Base-by-base conservation (phyloP, 805 yeast genomes). In the Kuraishia piskuri region DNA sequence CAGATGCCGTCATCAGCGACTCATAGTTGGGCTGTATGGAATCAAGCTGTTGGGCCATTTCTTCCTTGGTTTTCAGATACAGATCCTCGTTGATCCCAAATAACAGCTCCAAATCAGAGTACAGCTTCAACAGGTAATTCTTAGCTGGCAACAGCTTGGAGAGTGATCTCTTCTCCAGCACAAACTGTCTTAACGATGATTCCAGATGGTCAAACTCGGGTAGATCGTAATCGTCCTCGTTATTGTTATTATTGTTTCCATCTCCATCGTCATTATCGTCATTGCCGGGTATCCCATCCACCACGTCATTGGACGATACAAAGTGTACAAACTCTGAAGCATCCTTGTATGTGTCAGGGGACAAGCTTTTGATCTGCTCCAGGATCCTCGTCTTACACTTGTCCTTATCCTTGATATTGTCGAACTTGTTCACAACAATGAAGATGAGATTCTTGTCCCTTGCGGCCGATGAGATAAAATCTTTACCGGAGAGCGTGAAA, bases 121-220 rank as follows among this genome's bases (percentile, higher is more conserved):
- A 76, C 12, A 91, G 63, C 61, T 90, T 92, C 20, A 75, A 56
- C 25, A 92, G 69, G 61, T 87, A 94, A n/a, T 85, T 91, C 63
- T 90, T 90, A 0, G 97, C 98, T 0, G 99, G 99, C 37, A 89
- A 78, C 14, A 94, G 73, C 65, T 94, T 94, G 0, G 98, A 90
- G 10, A 87, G 67, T 0, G 97, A 83, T 61, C 99, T 79, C 61
- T 91, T 94, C 59, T 92, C 96, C 22, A 94, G 74, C 3, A 94
- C 84, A 66, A 94, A 94, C 58, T 84, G 83, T 52, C 97, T 78
- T 54, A 94, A 73, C 1, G 96, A 84, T 7, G 88, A 86, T 62
- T 94, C 98, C 53, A 94, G 72, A 50, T 79, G 82, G 61, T 89
- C 96, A 64, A 92, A 90, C 60, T 87, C 83, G 1, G 89, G 89